A percentile compares a stretch with the other conserved stretches of the same genome.
phyloP scores from a whole-genome alignment of 805 yeast species.

The Komagataella kurtzmanii region DNA sequence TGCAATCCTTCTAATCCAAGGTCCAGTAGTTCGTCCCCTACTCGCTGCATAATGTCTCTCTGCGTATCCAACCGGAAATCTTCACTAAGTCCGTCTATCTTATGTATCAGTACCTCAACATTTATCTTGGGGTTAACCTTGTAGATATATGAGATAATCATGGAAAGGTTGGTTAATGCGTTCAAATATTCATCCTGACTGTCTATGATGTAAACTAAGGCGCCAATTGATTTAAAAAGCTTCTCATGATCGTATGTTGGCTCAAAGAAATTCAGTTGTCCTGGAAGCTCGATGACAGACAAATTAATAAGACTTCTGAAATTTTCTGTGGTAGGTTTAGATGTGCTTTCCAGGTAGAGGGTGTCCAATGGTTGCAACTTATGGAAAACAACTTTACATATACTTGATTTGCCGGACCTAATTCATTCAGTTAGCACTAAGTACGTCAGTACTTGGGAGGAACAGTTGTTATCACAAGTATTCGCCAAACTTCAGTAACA shows the following conservation, averaged over 20 bases:
- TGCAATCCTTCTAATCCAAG: slow-evolving; percentile 86
- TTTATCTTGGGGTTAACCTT: slow-evolving; percentile 74
- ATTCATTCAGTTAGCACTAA: neutral
- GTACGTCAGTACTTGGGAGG: neutral
- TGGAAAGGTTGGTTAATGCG: slow-evolving; percentile 79
- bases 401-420: slow-evolving; percentile 87
- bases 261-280: slow-evolving; percentile 81
- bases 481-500: neutral
- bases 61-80: slow-evolving; percentile 92
- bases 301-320: slow-evolving; percentile 76
- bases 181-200: slow-evolving; percentile 90
- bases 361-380: slow-evolving; percentile 95
- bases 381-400: slow-evolving; percentile 90
- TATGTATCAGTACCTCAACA: slow-evolving; percentile 88
- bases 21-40: slow-evolving; percentile 84
- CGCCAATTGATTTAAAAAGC: slow-evolving; percentile 72
- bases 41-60: slow-evolving; percentile 91
- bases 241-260: slow-evolving; percentile 71
- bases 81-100: slow-evolving; percentile 89
- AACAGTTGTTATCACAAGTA: neutral
- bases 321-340: slow-evolving; percentile 77
- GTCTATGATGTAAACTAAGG: slow-evolving; percentile 88
- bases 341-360: slow-evolving; percentile 76
- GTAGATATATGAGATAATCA: slow-evolving; percentile 79
- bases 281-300: slow-evolving; percentile 89